Base-by-base conservation (phyloP, 768 basidiomycete genomes). In the Pluteus cervinus region DNA sequence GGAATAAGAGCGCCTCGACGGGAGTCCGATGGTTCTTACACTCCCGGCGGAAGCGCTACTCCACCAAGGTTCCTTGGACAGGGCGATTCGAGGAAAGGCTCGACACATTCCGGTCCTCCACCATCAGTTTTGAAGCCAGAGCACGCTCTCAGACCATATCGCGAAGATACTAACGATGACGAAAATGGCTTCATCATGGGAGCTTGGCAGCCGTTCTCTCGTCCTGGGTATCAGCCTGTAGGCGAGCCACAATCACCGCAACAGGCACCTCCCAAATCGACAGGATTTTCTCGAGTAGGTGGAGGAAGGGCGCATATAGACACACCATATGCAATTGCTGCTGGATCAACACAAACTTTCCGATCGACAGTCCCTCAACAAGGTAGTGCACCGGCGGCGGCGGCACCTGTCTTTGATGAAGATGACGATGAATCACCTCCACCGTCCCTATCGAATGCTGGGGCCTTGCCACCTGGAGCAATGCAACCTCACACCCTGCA, bases 131-230 rank as follows among this genome's bases (percentile, higher is more conserved):
- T 89, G 44, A 76, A 78, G 24, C 88, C 87, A 0, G 87, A 90
- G 47, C 84, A 87, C 32, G 85, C 81, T 4, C 66, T 80, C 43
- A 70, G 73, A 31, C 86, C 83, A 20, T 87, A 86, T 54, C 71
- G 69, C 45, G 84, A 88, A 51, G 83, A 88, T 29, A 82, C 73
- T 46, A 86, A 88, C 42, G 84, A 84, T 48, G 86, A 86, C 45
- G n/a, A n/a, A n/a, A n/a, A n/a, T n/a, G 84, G 87, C 9, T 85
- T 69, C 46, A 96, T 97, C 52, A 94, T 97, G 89, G 83, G 81
- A 28, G 88, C 93, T n/a, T 94, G 90, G 88, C 80, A 83, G 46
- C 76, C 81, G 20, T 85, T 76, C 65, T 75, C 75, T 0, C 63
- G 71, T 5, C 55, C 67, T 15, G 73, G 73, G 1, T 76, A 78